phyloP scores from a whole-genome alignment of 2,329 filamentous ascomycete genomes.

The Sphaerulina vaccinii region DNA sequence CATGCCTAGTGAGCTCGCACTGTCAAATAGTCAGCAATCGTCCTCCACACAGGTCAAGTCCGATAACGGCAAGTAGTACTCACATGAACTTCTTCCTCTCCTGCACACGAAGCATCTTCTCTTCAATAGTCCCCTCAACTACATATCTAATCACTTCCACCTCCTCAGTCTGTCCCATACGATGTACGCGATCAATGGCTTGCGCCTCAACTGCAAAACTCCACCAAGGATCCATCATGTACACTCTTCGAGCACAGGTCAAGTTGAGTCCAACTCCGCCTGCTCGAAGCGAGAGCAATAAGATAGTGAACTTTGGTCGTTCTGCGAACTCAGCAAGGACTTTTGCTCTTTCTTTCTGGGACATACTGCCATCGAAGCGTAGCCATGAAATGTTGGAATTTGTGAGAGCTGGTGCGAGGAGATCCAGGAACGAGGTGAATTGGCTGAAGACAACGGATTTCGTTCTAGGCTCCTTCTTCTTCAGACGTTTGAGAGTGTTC shows the following conservation, averaged over 20 bases:
- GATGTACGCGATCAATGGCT: conserved; percentile 94
- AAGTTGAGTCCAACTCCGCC: conserved; percentile 93
- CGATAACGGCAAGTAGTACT: conserved; percentile 45
- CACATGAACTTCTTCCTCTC: conserved; percentile 94
- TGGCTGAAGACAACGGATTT: conserved; percentile 92
- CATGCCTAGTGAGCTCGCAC: conserved; percentile 91
- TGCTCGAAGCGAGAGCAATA: conserved; percentile 81
- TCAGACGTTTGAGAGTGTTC: conserved; percentile 67
- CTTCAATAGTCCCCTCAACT: conserved; percentile 86
- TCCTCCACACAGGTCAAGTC: conserved; percentile 6
- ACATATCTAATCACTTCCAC: conserved; percentile 88
- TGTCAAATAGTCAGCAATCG: conserved; percentile 45
- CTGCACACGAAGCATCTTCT: conserved; percentile 89
- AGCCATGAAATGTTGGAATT: conserved; percentile 72
- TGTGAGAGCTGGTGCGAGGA: conserved; percentile 78
- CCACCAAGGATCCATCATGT: conserved; percentile 99
- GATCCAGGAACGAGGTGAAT: conserved; percentile 91
- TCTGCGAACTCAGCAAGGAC: conserved; percentile 71
- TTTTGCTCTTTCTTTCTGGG: conserved; percentile 76
- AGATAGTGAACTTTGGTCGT: conserved; percentile 61
- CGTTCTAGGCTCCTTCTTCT: conserved; percentile 63
- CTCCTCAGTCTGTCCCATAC: conserved; percentile 88
- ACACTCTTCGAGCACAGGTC: conserved; percentile 84
- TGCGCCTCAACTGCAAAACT: conserved; percentile 95
- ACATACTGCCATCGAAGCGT: conserved; percentile 89